These are phyloP conservation scores for Trifolium dubium DNA, from an alignment of 306 rosid genomes.

Conservation along the genomic window DNA sequence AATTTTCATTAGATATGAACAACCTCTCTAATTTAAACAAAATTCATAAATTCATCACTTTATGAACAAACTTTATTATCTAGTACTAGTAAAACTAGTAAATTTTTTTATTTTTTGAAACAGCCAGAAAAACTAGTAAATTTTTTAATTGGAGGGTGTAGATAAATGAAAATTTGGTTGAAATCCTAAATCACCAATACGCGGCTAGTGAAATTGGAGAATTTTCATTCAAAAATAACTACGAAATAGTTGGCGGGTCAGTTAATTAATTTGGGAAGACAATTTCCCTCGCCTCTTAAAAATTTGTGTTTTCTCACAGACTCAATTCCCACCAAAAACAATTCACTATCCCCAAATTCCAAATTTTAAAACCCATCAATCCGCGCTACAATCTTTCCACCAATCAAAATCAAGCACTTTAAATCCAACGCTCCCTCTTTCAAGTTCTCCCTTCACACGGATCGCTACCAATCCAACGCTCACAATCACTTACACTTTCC, in stretches of 20 bases:
- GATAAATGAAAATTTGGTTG: no score
- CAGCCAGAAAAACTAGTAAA: no score
- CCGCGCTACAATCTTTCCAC: background rate
- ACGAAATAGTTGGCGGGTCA: background rate
- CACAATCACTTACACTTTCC: rapidly evolving
- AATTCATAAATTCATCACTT: no score
- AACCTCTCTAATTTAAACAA: no score
- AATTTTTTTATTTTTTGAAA: no score
- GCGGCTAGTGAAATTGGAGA: background rate
- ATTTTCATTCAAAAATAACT: background rate
- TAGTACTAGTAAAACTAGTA: no score
- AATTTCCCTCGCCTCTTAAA: background rate
- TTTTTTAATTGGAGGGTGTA: no score
- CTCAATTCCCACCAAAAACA: background rate
- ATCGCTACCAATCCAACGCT: constrained; percentile 40
- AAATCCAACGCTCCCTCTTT: constrained; percentile 41
- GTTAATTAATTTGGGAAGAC: background rate
- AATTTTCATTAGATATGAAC: no score
- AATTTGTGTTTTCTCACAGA: constrained; percentile 10
- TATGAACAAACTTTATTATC: no score
- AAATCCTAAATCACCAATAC: no score
- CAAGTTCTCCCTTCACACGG: constrained; percentile 8
- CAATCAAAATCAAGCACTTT: constrained; percentile 34
- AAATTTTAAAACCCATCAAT: background rate
- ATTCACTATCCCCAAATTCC: background rate